A percentile compares a stretch with the other conserved stretches of the same genome.
phyloP scores from a whole-genome alignment of 2,329 filamentous ascomycete genomes.

The Massarina eburnea region DNA sequence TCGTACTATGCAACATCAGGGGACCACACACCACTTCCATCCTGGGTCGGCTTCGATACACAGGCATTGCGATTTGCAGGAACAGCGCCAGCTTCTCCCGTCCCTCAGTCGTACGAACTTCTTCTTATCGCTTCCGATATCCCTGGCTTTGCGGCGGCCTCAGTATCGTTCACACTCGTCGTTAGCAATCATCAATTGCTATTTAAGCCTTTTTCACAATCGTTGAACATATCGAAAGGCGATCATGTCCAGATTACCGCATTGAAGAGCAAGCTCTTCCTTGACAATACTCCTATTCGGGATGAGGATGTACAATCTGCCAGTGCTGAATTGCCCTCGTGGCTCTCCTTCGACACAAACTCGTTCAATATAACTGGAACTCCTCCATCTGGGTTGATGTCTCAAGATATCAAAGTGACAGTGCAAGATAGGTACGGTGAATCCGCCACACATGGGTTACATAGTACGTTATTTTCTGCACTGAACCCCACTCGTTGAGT shows the following conservation, averaged over 20 bases:
- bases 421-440: constrained; percentile 64
- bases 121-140: constrained; percentile 77
- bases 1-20: constrained; percentile 75
- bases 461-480: no score
- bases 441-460: constrained; percentile 53
- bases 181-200: constrained; percentile 71
- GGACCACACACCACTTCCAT: constrained; percentile 79
- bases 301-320: constrained; percentile 56
- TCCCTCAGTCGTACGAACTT: constrained; percentile 72
- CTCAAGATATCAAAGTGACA: constrained; percentile 64
- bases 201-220: constrained; percentile 54
- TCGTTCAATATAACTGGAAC: constrained; percentile 67
- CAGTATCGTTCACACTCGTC: constrained; percentile 68
- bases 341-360: constrained; percentile 67
- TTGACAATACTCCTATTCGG: constrained; percentile 46
- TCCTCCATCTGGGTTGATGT: constrained; percentile 60
- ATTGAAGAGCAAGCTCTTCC: constrained; percentile 35
- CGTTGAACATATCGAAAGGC: constrained; percentile 37
- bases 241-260: constrained; percentile 30
- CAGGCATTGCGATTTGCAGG: constrained; percentile 68
- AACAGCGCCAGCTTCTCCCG: constrained; percentile 64
- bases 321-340: constrained; percentile 61
- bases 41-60: constrained; percentile 78
- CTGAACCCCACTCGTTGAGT: no score
- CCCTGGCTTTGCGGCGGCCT: constrained; percentile 71